phyloP scores from a whole-genome alignment of 208 protist genomes.

The Vickermania spadyakhi region DNA sequence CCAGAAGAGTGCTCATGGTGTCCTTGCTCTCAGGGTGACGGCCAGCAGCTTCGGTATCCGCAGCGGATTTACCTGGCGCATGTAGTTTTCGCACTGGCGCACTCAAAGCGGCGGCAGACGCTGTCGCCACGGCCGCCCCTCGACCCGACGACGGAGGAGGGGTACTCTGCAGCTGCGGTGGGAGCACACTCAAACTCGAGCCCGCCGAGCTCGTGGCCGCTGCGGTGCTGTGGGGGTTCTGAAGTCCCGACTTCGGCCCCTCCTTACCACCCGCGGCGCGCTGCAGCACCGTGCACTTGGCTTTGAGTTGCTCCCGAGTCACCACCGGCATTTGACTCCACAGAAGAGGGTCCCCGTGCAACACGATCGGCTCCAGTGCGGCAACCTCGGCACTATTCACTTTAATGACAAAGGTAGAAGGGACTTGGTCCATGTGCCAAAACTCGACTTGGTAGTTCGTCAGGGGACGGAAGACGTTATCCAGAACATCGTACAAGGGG shows the following conservation, averaged over 20 bases:
- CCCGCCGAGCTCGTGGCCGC: not conserved
- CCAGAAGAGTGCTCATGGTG: not conserved
- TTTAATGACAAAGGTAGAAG: conserved; percentile 68
- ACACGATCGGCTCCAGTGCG: conserved; percentile 60
- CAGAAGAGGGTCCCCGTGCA: conserved; percentile 56
- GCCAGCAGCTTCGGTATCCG: not conserved
- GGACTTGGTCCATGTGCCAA: conserved; percentile 37
- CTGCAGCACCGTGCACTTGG: not conserved
- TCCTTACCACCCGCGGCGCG: not conserved
- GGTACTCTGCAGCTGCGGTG: no score
- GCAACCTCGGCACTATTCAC: conserved; percentile 47
- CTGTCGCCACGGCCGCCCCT: no score
- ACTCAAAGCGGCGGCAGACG: no score
- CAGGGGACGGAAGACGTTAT: conserved; percentile 61
- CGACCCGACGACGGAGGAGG: no score
- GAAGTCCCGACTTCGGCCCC: not conserved
- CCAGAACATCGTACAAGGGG: conserved; percentile 74
- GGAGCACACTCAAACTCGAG: no score
- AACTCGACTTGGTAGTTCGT: conserved; percentile 84
- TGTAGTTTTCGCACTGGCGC: no score
- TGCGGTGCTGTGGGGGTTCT: not conserved
- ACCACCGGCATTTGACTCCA: conserved; percentile 73
- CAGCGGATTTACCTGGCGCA: not conserved
- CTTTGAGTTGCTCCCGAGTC: conserved; percentile 27
- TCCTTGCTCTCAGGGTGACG: no score